A percentile compares a stretch with the other conserved stretches of the same genome.
Evolutionary conservation across 169 alveolate species (phyloP).

Genomic region (Cardiosporidium cionae): DNA sequence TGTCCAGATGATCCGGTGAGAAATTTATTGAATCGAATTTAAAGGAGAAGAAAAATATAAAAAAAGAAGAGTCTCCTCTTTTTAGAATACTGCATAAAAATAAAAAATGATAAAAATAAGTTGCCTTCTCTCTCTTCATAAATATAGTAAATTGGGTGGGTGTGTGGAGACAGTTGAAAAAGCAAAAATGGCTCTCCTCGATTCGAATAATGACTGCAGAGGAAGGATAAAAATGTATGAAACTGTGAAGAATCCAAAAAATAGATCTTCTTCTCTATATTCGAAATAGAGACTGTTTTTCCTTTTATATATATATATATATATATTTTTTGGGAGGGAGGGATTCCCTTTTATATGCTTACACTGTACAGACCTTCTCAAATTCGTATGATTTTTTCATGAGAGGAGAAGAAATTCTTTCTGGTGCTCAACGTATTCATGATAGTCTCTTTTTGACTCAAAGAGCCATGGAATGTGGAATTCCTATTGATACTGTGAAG

Average conservation of each 20-base stretch:
- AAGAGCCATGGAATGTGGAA: constrained; percentile 41
- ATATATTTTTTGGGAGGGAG: too few species aligned
- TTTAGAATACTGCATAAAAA: neutral
- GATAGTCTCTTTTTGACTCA: constrained; percentile 72
- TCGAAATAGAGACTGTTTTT: neutral
- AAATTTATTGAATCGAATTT: constrained; percentile 39
- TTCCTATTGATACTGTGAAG: constrained; percentile 20
- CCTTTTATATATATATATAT: neutral
- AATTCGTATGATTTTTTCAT: constrained; percentile 97
- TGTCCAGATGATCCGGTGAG: constrained; percentile 75
- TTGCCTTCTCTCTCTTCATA: neutral
- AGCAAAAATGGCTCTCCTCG: too few species aligned
- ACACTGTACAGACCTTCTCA: constrained; percentile 49
- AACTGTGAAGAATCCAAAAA: neutral
- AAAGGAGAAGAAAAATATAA: too few species aligned
- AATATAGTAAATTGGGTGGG: neutral
- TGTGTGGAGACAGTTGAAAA: neutral
- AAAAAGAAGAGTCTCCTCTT: neutral
- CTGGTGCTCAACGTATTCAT: constrained; percentile 99
- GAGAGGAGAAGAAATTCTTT: constrained; percentile 97
- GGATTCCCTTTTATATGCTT: neutral
- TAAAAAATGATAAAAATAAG: neutral
- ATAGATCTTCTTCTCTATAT: neutral
- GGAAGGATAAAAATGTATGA: neutral
- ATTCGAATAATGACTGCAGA: too few species aligned